These are phyloP conservation scores for Colletotrichum sp. DNA, from an alignment of 2,329 filamentous ascomycete genomes.

Conservation along the genomic window DNA sequence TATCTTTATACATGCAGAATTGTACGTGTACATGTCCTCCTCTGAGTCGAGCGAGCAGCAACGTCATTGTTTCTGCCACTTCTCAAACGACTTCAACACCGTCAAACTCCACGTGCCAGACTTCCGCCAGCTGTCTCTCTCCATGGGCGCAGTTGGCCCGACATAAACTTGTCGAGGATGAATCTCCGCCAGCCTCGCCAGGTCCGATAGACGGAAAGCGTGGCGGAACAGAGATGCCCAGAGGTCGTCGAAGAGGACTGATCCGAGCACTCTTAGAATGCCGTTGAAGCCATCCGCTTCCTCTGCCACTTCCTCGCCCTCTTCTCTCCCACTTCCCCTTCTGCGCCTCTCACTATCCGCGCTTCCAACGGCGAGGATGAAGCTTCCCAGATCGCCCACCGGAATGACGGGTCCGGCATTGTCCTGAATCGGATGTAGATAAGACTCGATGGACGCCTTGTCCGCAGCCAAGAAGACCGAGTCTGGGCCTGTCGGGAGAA, in stretches of 20 bases:
- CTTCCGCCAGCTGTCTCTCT: neutral
- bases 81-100: neutral
- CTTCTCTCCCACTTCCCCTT: neutral
- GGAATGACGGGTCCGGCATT: constrained; percentile 11
- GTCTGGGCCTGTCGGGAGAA: neutral
- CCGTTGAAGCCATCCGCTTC: neutral
- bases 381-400: neutral
- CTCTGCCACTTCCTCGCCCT: neutral
- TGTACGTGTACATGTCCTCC: neutral
- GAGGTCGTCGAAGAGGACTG: constrained; percentile 1
- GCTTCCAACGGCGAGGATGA: constrained; percentile 22
- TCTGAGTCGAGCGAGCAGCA: neutral
- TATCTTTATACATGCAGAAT: neutral
- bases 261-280: neutral
- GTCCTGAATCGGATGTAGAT: constrained; percentile 16
- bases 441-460: constrained; percentile 28
- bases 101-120: neutral
- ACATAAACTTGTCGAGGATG: neutral
- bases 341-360: neutral
- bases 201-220: neutral
- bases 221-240: neutral
- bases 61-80: neutral
- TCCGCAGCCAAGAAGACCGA: constrained; percentile 26
- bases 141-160: neutral
- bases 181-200: neutral